Evolutionary conservation across 768 basidiomycete species (phyloP).

Genomic region (Cystofilobasidium bisporidii): DNA sequence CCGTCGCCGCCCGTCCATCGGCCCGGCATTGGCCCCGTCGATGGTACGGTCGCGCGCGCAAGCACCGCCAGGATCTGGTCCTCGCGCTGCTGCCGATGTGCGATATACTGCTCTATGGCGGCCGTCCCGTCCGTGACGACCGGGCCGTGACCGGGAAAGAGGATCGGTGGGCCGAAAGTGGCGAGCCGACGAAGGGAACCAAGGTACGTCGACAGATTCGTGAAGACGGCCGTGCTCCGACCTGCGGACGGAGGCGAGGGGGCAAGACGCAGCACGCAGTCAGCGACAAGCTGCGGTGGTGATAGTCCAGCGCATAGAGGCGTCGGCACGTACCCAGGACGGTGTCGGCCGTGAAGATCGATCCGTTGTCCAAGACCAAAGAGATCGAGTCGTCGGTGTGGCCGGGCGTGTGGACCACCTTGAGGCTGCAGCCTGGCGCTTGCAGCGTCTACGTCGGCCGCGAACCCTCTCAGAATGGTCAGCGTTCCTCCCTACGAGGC

Average conservation of each 20-base stretch:
- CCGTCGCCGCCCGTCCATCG: not conserved
- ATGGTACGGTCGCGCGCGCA: no score
- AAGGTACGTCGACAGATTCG: constrained; percentile 57
- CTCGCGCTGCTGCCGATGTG: constrained; percentile 73
- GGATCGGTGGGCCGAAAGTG: constrained; percentile 34
- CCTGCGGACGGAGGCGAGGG: not conserved
- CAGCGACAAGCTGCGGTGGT: no score
- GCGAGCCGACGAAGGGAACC: constrained; percentile 35
- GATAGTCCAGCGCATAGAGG: no score
- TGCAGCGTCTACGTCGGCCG: constrained; percentile 45
- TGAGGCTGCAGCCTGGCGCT: constrained; percentile 43
- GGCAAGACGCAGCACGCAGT: no score
- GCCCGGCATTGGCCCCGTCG: not conserved
- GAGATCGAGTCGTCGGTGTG: constrained; percentile 81
- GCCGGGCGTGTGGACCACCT: constrained; percentile 75
- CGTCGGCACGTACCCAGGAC: constrained; percentile 67
- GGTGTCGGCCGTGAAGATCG: constrained; percentile 82
- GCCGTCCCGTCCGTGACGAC: constrained; percentile 56
- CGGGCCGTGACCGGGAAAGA: constrained; percentile 90
- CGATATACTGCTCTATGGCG: constrained; percentile 61
- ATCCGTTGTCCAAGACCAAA: constrained; percentile 59
- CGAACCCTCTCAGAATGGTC: no score
- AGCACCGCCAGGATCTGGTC: constrained; percentile 53
- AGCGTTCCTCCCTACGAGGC: no score
- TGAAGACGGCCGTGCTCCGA: constrained; percentile 71